Conservation (phyloP, 306 rosid species). For the Malus domestica region DNA sequence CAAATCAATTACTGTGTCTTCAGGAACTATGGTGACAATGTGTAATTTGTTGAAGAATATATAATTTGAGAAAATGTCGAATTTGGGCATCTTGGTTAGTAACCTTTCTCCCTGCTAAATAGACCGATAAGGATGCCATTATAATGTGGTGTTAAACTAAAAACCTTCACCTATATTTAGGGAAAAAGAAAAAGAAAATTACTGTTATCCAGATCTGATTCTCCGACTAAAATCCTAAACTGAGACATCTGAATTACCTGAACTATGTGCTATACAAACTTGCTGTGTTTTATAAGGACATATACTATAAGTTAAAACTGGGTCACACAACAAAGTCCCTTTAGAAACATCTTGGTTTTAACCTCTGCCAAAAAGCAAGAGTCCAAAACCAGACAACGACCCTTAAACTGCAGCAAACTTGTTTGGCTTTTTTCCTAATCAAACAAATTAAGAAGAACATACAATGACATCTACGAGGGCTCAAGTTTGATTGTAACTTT, state of each 20-base stretch:
- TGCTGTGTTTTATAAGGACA: neutral
- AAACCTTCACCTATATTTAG: neutral
- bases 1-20: neutral
- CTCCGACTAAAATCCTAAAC: neutral
- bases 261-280: neutral
- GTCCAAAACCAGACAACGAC: neutral
- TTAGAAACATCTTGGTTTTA: neutral
- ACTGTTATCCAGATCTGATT: neutral
- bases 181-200: neutral
- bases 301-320: neutral
- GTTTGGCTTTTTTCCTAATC: neutral
- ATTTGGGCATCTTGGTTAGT: neutral
- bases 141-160: neutral
- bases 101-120: neutral
- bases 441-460: neutral
- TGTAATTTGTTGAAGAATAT: neutral
- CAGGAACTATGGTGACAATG: neutral
- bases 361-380: neutral
- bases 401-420: neutral
- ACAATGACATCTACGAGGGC: neutral
- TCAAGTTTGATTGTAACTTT: neutral
- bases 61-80: neutral
- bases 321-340: neutral
- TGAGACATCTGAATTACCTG: neutral
- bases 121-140: neutral